A percentile compares a stretch with the other conserved stretches of the same genome.
Evolutionary conservation across 1,139 yeast genomes (phyloP).

Genomic region (Cylindricascospora bacillispora): DNA sequence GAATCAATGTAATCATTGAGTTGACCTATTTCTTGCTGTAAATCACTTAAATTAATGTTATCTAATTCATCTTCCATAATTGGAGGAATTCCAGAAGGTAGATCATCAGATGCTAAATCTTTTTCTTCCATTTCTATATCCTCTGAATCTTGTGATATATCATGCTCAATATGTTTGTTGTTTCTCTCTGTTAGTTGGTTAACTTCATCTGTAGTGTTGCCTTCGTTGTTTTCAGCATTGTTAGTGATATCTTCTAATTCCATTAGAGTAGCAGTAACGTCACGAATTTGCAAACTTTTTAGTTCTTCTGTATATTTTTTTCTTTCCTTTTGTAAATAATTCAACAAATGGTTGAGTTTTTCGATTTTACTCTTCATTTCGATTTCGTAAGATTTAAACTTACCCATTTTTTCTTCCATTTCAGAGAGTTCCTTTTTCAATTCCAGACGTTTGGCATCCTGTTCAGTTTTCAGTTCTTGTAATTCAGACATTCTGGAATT

Average conservation of each 20-base stretch:
- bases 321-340: conserved; percentile 31
- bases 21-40: conserved; percentile 41
- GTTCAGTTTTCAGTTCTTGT: conserved; percentile 18
- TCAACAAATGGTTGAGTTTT: conserved; percentile 35
- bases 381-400: conserved; percentile 54
- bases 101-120: conserved; percentile 12
- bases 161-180: neutral
- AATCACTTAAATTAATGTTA: conserved; percentile 35
- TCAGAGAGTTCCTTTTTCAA: conserved; percentile 38
- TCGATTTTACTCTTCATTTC: conserved; percentile 58
- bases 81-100: conserved; percentile 26
- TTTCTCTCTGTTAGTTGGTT: neutral
- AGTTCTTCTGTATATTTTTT: conserved; percentile 31
- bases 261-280: conserved; percentile 27
- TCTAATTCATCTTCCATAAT: conserved; percentile 43
- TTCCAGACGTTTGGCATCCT: conserved; percentile 16
- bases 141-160: too few relatives aligned
- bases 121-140: conserved; percentile 5
- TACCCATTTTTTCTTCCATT: conserved; percentile 41
- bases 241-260: conserved; percentile 1
- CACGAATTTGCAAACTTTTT: conserved; percentile 36
- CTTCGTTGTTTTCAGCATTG: conserved; percentile 7
- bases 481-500: conserved; percentile 7
- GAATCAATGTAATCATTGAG: conserved; percentile 46
- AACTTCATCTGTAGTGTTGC: neutral